Percentiles rank a stretch among this genome's conserved stretches.
Evolutionary conservation across 2,329 filamentous ascomycete species (phyloP).

Genomic region (Annulohypoxylon truncatum): DNA sequence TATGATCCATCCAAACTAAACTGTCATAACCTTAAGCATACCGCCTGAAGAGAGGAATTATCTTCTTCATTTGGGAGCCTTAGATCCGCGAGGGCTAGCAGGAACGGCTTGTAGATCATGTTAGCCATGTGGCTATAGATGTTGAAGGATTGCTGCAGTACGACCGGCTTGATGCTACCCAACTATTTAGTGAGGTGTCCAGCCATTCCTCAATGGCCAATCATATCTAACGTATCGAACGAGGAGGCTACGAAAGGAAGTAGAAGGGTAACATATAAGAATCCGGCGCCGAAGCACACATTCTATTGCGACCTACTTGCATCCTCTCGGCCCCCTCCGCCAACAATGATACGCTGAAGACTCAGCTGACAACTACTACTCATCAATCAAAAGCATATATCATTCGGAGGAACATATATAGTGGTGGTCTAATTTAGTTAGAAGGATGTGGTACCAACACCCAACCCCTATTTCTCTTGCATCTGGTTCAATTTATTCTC

Average conservation of each 20-base stretch:
- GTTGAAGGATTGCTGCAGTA: slow-evolving; percentile 18
- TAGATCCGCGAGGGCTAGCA: not conserved
- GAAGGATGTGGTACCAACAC: slow-evolving; percentile 8
- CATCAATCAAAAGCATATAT: slow-evolving; percentile 10
- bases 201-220: slow-evolving; percentile 7
- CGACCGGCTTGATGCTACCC: slow-evolving; percentile 13
- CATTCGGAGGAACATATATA: not conserved
- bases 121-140: slow-evolving; percentile 21
- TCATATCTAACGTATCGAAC: not conserved
- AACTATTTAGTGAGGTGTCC: not conserved
- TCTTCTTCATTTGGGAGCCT: not conserved
- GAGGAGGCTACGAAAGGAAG: not conserved
- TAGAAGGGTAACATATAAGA: slow-evolving; percentile 19
- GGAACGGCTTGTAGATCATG: not conserved
- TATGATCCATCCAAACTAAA: not conserved
- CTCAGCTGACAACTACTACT: slow-evolving; percentile 3
- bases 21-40: not conserved
- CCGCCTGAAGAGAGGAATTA: not conserved
- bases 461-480: not conserved
- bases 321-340: slow-evolving; percentile 12
- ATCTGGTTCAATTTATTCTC: not conserved
- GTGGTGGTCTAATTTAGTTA: slow-evolving; percentile 3
- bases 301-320: slow-evolving; percentile 16
- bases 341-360: not conserved
- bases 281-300: slow-evolving; percentile 3